phyloP scores from a whole-genome alignment of 306 rosid species.

The Pterocarpus santalinus region DNA sequence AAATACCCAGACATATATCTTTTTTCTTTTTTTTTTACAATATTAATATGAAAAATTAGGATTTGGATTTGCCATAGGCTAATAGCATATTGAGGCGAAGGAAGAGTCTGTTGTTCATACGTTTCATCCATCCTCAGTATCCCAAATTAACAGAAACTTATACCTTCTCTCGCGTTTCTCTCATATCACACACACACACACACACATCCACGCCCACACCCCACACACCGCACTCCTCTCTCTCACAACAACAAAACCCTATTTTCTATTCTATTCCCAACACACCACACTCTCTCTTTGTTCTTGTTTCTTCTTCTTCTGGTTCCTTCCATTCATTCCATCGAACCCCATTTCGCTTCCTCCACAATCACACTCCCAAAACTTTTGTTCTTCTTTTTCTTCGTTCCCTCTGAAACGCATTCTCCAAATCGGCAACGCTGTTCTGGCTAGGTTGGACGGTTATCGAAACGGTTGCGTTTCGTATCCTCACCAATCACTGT shows the following conservation, averaged over 20 bases:
- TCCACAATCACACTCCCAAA: slow-evolving; percentile 32
- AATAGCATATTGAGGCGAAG: slow-evolving; percentile 30
- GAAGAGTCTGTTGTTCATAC: slow-evolving; percentile 68
- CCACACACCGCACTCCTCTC: slow-evolving; percentile 44
- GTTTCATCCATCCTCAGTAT: slow-evolving; percentile 69
- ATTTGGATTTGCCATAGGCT: slow-evolving; percentile 1
- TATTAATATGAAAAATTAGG: neutral
- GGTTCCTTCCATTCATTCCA: neutral
- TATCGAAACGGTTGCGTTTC: slow-evolving; percentile 68
- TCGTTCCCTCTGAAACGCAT: slow-evolving; percentile 55
- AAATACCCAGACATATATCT: neutral
- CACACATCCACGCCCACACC: slow-evolving; percentile 41
- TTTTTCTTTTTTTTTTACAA: too few relatives aligned
- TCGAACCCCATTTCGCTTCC: slow-evolving; percentile 46
- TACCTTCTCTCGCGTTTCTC: slow-evolving; percentile 46
- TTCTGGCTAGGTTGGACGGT: slow-evolving; percentile 49
- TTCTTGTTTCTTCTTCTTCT: slow-evolving; percentile 11
- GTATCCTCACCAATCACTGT: slow-evolving; percentile 53
- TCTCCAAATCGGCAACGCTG: slow-evolving; percentile 47
- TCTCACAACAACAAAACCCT: slow-evolving; percentile 66
- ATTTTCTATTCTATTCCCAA: slow-evolving; percentile 41
- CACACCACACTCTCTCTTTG: slow-evolving; percentile 34
- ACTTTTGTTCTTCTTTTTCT: neutral
- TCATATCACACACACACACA: neutral
- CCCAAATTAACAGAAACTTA: slow-evolving; percentile 59